Evolutionary conservation across 176 grass and related monocot genomes (phyloP).

Genomic region (Avena insularis): DNA sequence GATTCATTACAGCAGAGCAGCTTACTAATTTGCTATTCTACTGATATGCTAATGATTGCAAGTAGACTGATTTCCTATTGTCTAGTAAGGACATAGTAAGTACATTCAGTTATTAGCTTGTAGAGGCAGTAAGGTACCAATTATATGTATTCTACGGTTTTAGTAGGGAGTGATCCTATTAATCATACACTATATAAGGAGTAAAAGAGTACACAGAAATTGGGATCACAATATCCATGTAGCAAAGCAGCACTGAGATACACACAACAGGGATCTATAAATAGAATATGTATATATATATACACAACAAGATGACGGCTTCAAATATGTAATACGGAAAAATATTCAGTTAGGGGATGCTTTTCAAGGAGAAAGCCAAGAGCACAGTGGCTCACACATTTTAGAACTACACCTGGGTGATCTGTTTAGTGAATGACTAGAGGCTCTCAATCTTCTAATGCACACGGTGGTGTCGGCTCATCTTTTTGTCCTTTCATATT

Average conservation of each 20-base stretch:
- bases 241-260: not conserved
- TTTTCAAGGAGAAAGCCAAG: not conserved
- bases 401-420: not conserved
- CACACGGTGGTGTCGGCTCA: not conserved
- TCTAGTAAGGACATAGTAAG: not conserved
- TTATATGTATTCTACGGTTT: not conserved
- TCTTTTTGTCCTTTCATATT: conserved; percentile 6
- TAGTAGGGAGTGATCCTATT: not conserved
- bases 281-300: not conserved
- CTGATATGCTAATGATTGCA: not conserved
- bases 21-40: not conserved
- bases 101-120: too few relatives aligned
- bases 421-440: not conserved
- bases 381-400: not conserved
- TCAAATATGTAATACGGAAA: not conserved
- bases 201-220: not conserved
- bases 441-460: not conserved
- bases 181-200: too few relatives aligned
- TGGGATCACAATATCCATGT: conserved; percentile 9
- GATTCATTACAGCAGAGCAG: not conserved
- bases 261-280: not conserved
- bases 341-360: not conserved
- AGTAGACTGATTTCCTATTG: not conserved
- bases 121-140: not conserved
- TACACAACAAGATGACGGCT: not conserved